phyloP scores from a whole-genome alignment of 805 yeast genomes.

The Starmerella gropengiesseri region DNA sequence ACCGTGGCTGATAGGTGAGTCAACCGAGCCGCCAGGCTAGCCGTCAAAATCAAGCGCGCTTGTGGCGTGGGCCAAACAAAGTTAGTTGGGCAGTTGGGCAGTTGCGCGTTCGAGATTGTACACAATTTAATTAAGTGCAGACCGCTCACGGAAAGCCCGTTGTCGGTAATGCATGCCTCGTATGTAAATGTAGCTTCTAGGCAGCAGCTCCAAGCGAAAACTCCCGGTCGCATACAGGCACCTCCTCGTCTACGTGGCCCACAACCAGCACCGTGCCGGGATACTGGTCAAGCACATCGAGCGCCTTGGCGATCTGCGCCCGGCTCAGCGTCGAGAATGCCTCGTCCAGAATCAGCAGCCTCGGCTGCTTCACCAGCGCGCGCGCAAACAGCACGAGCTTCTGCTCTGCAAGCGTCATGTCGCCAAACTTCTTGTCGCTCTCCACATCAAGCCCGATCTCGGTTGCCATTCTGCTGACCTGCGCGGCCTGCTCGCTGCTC shows the following conservation, averaged over 20 bases:
- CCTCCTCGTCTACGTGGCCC: constrained; percentile 74
- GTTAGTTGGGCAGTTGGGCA: too few species aligned
- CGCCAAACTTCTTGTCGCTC: constrained; percentile 32
- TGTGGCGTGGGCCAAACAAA: too few species aligned
- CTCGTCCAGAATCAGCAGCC: constrained; percentile 74
- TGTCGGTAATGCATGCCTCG: too few species aligned
- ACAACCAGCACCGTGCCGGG: constrained; percentile 66
- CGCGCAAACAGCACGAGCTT: constrained; percentile 46
- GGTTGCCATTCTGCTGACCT: constrained; percentile 38
- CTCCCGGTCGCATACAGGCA: constrained; percentile 50
- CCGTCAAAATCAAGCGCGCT: too few species aligned
- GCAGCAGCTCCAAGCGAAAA: constrained; percentile 1
- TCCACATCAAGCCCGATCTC: constrained; percentile 36
- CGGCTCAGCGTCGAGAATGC: constrained; percentile 86
- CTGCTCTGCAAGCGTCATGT: constrained; percentile 6
- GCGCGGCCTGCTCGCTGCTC: constrained; percentile 30
- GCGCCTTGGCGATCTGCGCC: constrained; percentile 45
- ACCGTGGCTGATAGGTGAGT: too few species aligned
- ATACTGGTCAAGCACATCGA: constrained; percentile 42
- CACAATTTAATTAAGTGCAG: too few species aligned
- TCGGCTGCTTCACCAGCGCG: constrained; percentile 68
- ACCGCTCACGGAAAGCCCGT: too few species aligned
- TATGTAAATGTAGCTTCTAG: too few species aligned
- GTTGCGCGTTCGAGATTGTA: too few species aligned
- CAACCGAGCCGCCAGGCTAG: too few species aligned